Base-by-base conservation (phyloP, 139 green algal genomes). In the Chlorella vulgaris region DNA sequence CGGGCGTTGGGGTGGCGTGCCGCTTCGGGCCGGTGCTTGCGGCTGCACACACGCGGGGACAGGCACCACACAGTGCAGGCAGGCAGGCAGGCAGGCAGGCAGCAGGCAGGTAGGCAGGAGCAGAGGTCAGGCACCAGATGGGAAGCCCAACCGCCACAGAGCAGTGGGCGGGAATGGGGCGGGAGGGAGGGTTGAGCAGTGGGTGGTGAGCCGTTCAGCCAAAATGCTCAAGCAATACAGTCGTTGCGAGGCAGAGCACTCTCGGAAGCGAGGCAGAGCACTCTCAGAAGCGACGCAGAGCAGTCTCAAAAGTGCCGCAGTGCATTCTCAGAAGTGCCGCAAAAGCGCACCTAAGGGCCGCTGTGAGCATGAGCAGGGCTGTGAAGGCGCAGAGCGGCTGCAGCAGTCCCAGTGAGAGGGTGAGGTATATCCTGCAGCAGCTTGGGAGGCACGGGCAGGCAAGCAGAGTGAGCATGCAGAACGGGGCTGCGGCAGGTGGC, bases 301-400 rank as follows among this genome's bases (percentile, higher is more conserved):
- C n/a, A n/a, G n/a, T n/a, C n/a, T n/a, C n/a, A n/a, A n/a, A n/a
- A n/a, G n/a, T n/a, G n/a, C n/a, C n/a, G n/a, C n/a, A n/a, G n/a
- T n/a, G n/a, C n/a, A n/a, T n/a, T n/a, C n/a, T n/a, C n/a, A 31
- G 43, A 7, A 26, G 21, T 31, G n/a, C 31, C 22, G 29, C 3
- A 22, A 60, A 39, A 71, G 42, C 74, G 7, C 47, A 76, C 62
- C 51, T 81, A 5, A 77, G 24, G 18, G 42, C 71, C 3, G 68
- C 61, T 0, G 69, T 70, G 29, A 87, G 62, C 78, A 87, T 61
- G 10, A 88, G 81, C 47, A 88, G 62, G 0, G 73, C 51, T 3
- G 66, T 40, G 39, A 51, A 65, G 24, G 58, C 39, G 50, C 58
- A 84, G 1, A 85, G 40, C 28, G 84, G 84, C 15, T 78, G 66